A percentile compares a stretch with the other conserved stretches of the same genome.
These are phyloP conservation scores for Candida gorgasii DNA, from an alignment of 805 yeast genomes.

Conservation along the genomic window DNA sequence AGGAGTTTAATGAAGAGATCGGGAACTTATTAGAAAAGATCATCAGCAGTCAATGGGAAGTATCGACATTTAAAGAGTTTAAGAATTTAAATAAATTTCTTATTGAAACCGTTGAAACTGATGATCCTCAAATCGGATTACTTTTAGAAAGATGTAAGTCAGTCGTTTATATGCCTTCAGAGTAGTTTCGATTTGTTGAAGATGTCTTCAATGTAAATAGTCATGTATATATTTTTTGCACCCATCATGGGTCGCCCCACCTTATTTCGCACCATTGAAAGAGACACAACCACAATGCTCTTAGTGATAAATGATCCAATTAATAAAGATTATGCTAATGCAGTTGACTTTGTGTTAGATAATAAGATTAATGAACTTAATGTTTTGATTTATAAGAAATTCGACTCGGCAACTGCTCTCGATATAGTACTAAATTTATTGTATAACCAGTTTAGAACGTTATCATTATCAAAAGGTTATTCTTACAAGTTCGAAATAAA, in stretches of 20 bases:
- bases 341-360: conserved; percentile 7
- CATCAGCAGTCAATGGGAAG: conserved; percentile 4
- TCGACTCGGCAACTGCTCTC: conserved; percentile 25
- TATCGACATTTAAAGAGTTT: conserved; percentile 2
- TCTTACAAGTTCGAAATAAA: conserved; percentile 30
- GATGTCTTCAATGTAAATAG: not conserved
- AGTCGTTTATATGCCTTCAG: no score
- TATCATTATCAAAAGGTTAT: conserved; percentile 20
- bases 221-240: not conserved
- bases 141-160: not conserved
- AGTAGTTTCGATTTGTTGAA: no score
- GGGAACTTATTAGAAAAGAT: not conserved
- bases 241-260: no score
- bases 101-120: not conserved
- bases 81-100: conserved; percentile 2
- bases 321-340: conserved; percentile 10
- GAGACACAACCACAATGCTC: conserved; percentile 7
- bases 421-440: conserved; percentile 28
- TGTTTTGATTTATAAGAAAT: conserved; percentile 22
- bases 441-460: conserved; percentile 28
- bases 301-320: conserved; percentile 13
- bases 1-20: not conserved
- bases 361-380: conserved; percentile 17
- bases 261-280: not conserved
- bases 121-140: not conserved